A percentile compares a stretch with the other conserved stretches of the same genome.
phyloP scores from a whole-genome alignment of 2,329 filamentous ascomycete species.

The Niveomyces coronatus region DNA sequence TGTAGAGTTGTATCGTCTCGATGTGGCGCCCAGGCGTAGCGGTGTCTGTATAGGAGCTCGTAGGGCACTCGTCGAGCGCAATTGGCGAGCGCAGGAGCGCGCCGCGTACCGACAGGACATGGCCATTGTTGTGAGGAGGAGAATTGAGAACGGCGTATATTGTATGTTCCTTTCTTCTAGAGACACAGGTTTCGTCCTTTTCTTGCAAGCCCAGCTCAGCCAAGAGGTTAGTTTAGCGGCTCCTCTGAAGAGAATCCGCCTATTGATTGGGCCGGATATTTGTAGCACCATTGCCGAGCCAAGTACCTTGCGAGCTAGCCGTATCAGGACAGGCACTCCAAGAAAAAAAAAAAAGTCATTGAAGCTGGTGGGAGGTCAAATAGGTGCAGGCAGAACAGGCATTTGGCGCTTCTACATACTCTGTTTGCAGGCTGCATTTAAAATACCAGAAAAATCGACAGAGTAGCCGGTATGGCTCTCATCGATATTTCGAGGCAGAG shows the following conservation, averaged over 20 bases:
- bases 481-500: slow-evolving; percentile 46
- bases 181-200: too few relatives aligned
- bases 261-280: slow-evolving; percentile 29
- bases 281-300: slow-evolving; percentile 22
- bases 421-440: slow-evolving; percentile 8
- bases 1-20: slow-evolving; percentile 82
- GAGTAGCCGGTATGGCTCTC: slow-evolving; percentile 38
- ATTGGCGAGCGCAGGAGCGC: slow-evolving; percentile 53
- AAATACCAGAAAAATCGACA: slow-evolving; percentile 12
- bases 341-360: slow-evolving; percentile 17
- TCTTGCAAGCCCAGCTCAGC: too few relatives aligned
- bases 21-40: slow-evolving; percentile 32
- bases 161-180: too few relatives aligned
- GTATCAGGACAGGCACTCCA: slow-evolving; percentile 11
- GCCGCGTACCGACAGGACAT: slow-evolving; percentile 53
- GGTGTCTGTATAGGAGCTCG: slow-evolving; percentile 39
- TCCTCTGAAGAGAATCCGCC: slow-evolving; percentile 2
- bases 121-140: slow-evolving; percentile 39
- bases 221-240: slow-evolving; percentile 7
- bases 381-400: slow-evolving; percentile 3
- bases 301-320: too few relatives aligned
- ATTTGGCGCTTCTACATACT: slow-evolving; percentile 9
- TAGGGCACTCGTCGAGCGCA: slow-evolving; percentile 39
- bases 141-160: too few relatives aligned
- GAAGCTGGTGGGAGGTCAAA: slow-evolving; percentile 6